Evolutionary conservation across 2,329 filamentous ascomycete genomes (phyloP).

Genomic region (Penicillium sp.): DNA sequence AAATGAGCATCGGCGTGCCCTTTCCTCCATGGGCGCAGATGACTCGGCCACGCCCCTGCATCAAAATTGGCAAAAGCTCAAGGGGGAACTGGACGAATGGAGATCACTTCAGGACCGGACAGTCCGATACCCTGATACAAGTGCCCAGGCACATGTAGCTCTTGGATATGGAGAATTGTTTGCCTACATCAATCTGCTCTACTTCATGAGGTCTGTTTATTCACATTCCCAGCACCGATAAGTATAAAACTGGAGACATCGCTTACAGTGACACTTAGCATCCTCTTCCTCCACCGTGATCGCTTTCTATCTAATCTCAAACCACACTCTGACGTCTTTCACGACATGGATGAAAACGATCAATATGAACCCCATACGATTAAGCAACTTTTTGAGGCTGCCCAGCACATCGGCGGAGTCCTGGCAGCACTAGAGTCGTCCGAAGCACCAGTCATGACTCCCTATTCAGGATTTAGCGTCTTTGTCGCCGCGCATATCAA

Average conservation of each 20-base stretch:
- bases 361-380: conserved; percentile 26
- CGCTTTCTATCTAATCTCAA: conserved; percentile 34
- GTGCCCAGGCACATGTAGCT: conserved; percentile 35
- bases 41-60: conserved; percentile 18
- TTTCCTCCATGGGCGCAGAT: conserved; percentile 18
- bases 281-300: conserved; percentile 37
- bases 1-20: conserved; percentile 34
- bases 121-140: conserved; percentile 34
- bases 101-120: conserved; percentile 34
- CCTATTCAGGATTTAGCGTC: conserved; percentile 39
- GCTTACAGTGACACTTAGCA: conserved; percentile 13
- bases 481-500: conserved; percentile 41
- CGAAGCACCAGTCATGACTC: conserved; percentile 34
- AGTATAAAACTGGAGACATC: not conserved
- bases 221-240: not conserved
- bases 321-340: conserved; percentile 21
- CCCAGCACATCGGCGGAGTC: conserved; percentile 33
- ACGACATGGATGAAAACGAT: conserved; percentile 17
- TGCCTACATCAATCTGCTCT: conserved; percentile 39
- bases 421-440: conserved; percentile 32
- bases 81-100: conserved; percentile 37
- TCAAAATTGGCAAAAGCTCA: conserved; percentile 30
- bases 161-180: conserved; percentile 38
- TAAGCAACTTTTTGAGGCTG: conserved; percentile 32
- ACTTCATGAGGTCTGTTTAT: conserved; percentile 35